These are phyloP conservation scores for Gaertneriomyces sp. DNA, from an alignment of 192 early-diverging fungal species.

Conservation along the genomic window DNA sequence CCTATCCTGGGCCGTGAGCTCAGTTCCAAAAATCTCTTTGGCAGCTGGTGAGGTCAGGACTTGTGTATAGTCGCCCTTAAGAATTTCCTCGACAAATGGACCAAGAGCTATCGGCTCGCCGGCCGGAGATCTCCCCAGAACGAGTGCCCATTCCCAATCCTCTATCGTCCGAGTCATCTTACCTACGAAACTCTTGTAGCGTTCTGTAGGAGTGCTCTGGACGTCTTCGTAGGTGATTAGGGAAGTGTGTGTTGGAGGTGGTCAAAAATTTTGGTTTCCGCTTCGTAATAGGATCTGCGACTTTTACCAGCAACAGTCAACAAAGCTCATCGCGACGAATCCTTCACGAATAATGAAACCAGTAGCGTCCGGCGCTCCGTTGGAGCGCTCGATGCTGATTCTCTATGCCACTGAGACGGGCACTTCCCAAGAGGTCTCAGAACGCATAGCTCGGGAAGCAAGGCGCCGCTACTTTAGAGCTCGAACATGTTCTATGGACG, in stretches of 20 bases:
- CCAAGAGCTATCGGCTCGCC: neutral
- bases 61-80: neutral
- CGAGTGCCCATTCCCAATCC: neutral
- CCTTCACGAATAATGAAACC: no score
- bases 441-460: constrained; percentile 74
- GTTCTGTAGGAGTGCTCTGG: no score
- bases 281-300: no score
- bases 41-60: neutral
- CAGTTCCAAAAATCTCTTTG: constrained; percentile 3
- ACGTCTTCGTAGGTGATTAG: no score
- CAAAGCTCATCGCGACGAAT: no score
- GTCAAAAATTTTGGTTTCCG: no score
- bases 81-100: neutral
- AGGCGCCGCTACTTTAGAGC: constrained; percentile 68
- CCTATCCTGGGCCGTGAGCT: neutral
- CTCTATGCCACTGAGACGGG: constrained; percentile 94
- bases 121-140: neutral
- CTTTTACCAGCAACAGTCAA: no score
- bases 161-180: constrained; percentile 4
- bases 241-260: no score
- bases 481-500: constrained; percentile 70
- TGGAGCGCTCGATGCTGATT: constrained; percentile 52
- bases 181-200: no score
- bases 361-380: no score
- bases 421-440: constrained; percentile 85